Evolutionary conservation across 768 basidiomycete species (phyloP).

Genomic region (Leucocoprinus leucothites): DNA sequence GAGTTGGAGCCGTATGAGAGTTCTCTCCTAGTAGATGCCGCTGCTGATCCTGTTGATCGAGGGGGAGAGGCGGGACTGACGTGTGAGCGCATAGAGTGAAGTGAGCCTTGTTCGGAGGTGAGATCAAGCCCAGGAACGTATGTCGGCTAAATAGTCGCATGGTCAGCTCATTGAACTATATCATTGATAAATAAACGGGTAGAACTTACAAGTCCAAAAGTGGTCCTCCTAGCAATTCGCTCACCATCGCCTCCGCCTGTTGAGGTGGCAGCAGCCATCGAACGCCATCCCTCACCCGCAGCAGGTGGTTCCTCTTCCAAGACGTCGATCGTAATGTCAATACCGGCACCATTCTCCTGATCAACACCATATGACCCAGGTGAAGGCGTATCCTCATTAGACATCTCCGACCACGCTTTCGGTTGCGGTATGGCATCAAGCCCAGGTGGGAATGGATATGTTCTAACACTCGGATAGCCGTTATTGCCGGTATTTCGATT

Average conservation of each 20-base stretch:
- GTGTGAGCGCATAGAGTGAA: conserved; percentile 62
- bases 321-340: conserved; percentile 52
- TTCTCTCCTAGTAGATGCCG: conserved; percentile 40
- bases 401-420: conserved; percentile 29
- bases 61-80: conserved; percentile 39
- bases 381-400: conserved; percentile 9
- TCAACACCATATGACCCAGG: conserved; percentile 14
- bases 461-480: conserved; percentile 17
- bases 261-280: conserved; percentile 37
- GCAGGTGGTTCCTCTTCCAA: conserved; percentile 68
- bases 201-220: conserved; percentile 60
- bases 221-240: conserved; percentile 41
- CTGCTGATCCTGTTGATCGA: conserved; percentile 52
- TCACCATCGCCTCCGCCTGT: conserved; percentile 20
- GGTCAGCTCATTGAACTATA: conserved; percentile 2
- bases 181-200: conserved; percentile 9
- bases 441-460: conserved; percentile 34
- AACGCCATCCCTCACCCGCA: conserved; percentile 60
- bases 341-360: conserved; percentile 27
- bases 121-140: conserved; percentile 38
- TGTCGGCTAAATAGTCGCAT: conserved; percentile 38
- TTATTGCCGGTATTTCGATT: not conserved
- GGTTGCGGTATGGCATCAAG: conserved; percentile 25
- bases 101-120: conserved; percentile 60
- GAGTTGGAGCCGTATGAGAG: conserved; percentile 49